Evolutionary conservation across 371 early-diverging fungal species (phyloP).

Genomic region (Lichtheimia corymbifera): DNA sequence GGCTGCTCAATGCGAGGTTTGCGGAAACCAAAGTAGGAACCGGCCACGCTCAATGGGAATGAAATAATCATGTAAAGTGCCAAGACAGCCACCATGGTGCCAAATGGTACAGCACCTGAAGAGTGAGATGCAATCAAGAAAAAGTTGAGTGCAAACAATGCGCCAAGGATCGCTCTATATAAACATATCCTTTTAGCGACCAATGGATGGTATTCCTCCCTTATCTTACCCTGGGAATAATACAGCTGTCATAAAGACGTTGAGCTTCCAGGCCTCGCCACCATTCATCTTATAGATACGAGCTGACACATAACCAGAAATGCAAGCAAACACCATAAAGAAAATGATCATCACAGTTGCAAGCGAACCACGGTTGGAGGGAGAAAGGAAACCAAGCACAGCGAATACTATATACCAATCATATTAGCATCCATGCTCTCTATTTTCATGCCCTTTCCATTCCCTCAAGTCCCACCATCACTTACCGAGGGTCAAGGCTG

Average conservation of each 20-base stretch:
- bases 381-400: slow-evolving; percentile 94
- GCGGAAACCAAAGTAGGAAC: slow-evolving; percentile 93
- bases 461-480: not conserved
- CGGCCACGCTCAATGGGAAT: slow-evolving; percentile 85
- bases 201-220: not conserved
- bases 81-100: slow-evolving; percentile 84
- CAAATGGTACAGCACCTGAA: slow-evolving; percentile 92
- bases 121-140: slow-evolving; percentile 85
- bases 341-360: slow-evolving; percentile 88
- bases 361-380: slow-evolving; percentile 92
- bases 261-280: slow-evolving; percentile 85
- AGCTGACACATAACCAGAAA: slow-evolving; percentile 88
- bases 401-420: slow-evolving; percentile 72
- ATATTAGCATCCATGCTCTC: not conserved
- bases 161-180: slow-evolving; percentile 60
- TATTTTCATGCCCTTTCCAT: not conserved
- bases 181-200: not conserved
- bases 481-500: slow-evolving; percentile 65
- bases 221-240: slow-evolving; percentile 78
- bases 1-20: slow-evolving; percentile 85
- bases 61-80: slow-evolving; percentile 89
- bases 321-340: slow-evolving; percentile 84
- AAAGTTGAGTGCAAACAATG: slow-evolving; percentile 84
- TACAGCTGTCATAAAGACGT: slow-evolving; percentile 81
- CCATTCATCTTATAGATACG: slow-evolving; percentile 93